Evolutionary conservation across 1,139 yeast species (phyloP).

Genomic region (Hemisphaericaspora xylanilytica): DNA sequence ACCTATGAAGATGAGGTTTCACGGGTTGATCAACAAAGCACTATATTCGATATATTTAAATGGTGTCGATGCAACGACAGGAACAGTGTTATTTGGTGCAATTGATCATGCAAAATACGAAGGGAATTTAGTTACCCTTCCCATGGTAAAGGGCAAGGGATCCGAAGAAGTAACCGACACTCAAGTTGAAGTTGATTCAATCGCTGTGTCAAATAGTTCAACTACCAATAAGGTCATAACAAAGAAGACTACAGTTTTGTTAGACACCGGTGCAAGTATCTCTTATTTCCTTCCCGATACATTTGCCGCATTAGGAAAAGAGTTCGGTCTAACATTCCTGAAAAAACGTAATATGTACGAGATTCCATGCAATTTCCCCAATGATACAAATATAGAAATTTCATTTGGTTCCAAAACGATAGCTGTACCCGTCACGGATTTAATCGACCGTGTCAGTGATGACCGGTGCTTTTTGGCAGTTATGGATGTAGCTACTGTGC

Average conservation of each 20-base stretch:
- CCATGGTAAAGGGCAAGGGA: conserved; percentile 13
- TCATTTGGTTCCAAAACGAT: conserved; percentile 38
- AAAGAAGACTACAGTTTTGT: conserved; percentile 28
- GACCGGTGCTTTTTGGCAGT: conserved; percentile 32
- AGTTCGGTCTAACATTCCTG: conserved; percentile 26
- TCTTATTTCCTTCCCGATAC: conserved; percentile 31
- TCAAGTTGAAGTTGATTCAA: conserved; percentile 17
- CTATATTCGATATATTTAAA: conserved; percentile 56
- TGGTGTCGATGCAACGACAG: conserved; percentile 26
- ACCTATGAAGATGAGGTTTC: conserved; percentile 24
- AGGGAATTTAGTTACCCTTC: conserved; percentile 40
- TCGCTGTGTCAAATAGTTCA: conserved; percentile 11
- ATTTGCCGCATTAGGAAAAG: conserved; percentile 25
- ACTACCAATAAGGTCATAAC: conserved; percentile 15
- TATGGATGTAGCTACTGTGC: too few species aligned
- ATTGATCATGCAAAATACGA: conserved; percentile 50
- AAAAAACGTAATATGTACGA: conserved; percentile 22
- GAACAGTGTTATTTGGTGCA: conserved; percentile 57
- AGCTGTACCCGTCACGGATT: conserved; percentile 32
- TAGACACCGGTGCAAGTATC: conserved; percentile 47
- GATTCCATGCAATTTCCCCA: conserved; percentile 17
- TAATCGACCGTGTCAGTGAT: conserved; percentile 19
- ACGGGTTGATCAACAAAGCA: conserved; percentile 49
- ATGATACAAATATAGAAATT: conserved; percentile 21
- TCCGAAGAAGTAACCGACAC: conserved; percentile 11